phyloP scores from a whole-genome alignment of 2,329 filamentous ascomycete species.

The Atkinsonella hypoxylon region DNA sequence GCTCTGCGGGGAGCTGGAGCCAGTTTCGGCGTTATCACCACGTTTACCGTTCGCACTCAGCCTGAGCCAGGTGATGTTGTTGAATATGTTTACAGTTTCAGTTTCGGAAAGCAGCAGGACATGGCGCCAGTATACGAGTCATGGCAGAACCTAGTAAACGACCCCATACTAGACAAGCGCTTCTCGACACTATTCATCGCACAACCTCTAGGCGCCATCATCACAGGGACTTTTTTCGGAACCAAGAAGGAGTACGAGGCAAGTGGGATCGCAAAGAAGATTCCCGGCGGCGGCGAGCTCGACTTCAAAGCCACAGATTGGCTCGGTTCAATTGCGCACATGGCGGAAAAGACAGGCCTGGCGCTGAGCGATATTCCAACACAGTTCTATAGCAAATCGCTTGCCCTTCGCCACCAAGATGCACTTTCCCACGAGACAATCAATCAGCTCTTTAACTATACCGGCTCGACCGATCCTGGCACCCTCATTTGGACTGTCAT shows the following conservation, averaged over 20 bases:
- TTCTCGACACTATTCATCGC: constrained; percentile 46
- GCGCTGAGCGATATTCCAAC: constrained; percentile 33
- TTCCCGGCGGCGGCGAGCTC: constrained; percentile 29
- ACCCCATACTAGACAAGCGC: constrained; percentile 43
- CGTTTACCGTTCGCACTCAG: constrained; percentile 44
- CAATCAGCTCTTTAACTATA: constrained; percentile 38
- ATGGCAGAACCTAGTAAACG: constrained; percentile 46
- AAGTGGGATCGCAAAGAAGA: constrained; percentile 33
- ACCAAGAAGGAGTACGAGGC: constrained; percentile 41
- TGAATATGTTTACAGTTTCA: constrained; percentile 45
- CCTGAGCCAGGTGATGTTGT: constrained; percentile 42
- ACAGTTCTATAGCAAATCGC: constrained; percentile 45
- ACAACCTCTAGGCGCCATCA: constrained; percentile 39
- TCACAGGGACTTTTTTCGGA: constrained; percentile 51
- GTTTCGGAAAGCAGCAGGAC: constrained; percentile 33
- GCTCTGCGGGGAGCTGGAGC: constrained; percentile 44
- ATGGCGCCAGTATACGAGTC: constrained; percentile 37
- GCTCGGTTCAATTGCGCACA: constrained; percentile 44
- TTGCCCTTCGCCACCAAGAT: constrained; percentile 39
- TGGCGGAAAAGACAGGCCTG: constrained; percentile 36
- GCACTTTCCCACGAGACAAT: constrained; percentile 33
- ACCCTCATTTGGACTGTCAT: constrained; percentile 49
- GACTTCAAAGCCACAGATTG: constrained; percentile 47
- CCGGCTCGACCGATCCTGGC: constrained; percentile 35
- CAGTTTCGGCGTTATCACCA: constrained; percentile 44